Percentiles rank a stretch among this genome's conserved stretches.
Evolutionary conservation across 202 grass and related monocot species (phyloP).

Genomic region (Sporobolus alterniflorus): DNA sequence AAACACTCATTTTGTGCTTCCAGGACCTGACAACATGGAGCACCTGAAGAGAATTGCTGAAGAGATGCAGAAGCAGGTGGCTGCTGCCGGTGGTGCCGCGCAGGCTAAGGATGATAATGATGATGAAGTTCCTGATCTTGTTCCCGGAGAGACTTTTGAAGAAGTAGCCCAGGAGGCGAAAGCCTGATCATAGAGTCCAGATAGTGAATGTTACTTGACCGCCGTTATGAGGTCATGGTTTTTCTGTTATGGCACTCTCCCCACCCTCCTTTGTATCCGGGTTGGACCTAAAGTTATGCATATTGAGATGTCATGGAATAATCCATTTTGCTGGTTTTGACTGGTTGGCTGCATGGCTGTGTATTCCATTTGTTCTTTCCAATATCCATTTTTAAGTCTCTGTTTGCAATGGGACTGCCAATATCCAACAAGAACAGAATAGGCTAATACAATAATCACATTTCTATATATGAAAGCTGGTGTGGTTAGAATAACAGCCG

Average conservation of each 20-base stretch:
- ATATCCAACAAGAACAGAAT: no score
- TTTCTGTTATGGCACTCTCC: slow-evolving; percentile 44
- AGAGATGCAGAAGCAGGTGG: slow-evolving; percentile 71
- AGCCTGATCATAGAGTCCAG: slow-evolving; percentile 43
- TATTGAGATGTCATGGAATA: no score
- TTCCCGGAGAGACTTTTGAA: slow-evolving; percentile 61
- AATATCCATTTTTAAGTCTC: no score
- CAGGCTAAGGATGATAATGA: slow-evolving; percentile 55
- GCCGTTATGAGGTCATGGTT: slow-evolving; percentile 40
- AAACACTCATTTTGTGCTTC: not conserved
- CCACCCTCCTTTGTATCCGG: slow-evolving; percentile 32
- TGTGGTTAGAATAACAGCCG: no score
- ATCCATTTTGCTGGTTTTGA: no score
- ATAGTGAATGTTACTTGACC: slow-evolving; percentile 47
- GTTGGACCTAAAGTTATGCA: no score
- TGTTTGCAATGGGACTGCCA: no score
- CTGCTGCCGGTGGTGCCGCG: slow-evolving; percentile 33
- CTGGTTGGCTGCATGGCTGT: no score
- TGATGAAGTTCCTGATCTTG: slow-evolving; percentile 69
- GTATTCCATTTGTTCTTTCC: no score
- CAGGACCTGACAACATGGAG: slow-evolving; percentile 71
- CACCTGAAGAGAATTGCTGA: slow-evolving; percentile 68
- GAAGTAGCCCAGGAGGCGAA: slow-evolving; percentile 50
- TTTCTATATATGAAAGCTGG: no score
- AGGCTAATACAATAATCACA: no score